Base-by-base conservation (phyloP, 768 basidiomycete genomes). In the Trametopsis cervina region DNA sequence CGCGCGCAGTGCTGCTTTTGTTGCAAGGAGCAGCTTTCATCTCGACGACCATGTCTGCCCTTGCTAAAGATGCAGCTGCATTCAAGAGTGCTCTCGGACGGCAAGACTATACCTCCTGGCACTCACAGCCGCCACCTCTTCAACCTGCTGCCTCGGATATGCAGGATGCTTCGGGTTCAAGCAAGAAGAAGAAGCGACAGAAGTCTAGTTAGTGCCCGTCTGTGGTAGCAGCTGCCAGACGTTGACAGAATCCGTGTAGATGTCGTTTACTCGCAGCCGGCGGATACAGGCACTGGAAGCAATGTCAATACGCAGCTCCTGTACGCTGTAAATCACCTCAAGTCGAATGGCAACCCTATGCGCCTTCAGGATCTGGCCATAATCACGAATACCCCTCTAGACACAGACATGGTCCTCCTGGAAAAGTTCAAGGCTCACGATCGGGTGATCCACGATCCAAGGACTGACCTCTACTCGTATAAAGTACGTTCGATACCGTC, bases 291-390 rank as follows among this genome's bases (percentile, higher is more conserved):
- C 4, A 78, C 81, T 13, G 89, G 89, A 9, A 75, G 68, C 44
- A 88, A 94, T 70, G 73, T 87, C 50, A 89, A 89, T 57, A 94
- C 91, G 0, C 89, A 92, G 63, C 73, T 94, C 24, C 81, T 91
- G 2, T 90, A 89, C 60, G 85, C 85, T 4, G 81, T 94, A 21
- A 81, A 81, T 54, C 76, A 84, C 64, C 76, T 94, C 51, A 93
- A 88, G 72, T 87, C 86, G 80, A 60, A 42, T 24, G 60, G 60
- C 35, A 64, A 62, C 51, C 92, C 91, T 10, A 89, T 89, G 76
- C 83, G 91, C 3, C 67, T 94, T 40, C 84, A 93, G 63, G 92
- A 95, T 61, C 72, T 95, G 40, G 88, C 91, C 2, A 82, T 93
- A 37, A 72, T 85, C 17, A 88, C 86, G 0, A 79, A 77, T 57